Base-by-base conservation (phyloP, 1,284 basidiomycete species). In the Mycena sp. region DNA sequence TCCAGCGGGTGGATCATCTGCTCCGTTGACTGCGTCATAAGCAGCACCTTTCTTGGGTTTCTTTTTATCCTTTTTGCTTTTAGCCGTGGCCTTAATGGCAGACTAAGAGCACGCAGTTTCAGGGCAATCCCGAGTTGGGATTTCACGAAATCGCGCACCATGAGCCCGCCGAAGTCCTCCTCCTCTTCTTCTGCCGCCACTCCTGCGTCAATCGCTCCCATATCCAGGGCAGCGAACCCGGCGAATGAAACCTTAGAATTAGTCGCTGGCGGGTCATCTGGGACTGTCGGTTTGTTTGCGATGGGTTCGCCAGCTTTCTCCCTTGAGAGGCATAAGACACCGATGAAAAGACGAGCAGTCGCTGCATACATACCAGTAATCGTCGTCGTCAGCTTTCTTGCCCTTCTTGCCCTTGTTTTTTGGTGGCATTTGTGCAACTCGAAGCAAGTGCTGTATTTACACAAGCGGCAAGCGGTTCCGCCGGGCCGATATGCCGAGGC, bases 401-500 rank as follows among this genome's bases (percentile, higher is more conserved):
- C 84, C 87, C 77, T 95, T 95, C 82, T 95, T 95, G 65, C 87
- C 91, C 76, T 94, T 93, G 73, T 88, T 92, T 81, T 96, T 96
- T 53, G 94, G 93, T 63, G 94, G 82, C 94, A 96, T 96, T 60
- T 65, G 58, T 44, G 51, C 45, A 28, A n/a, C 43, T 49, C 11
- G 45, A 50, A 51, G 60, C 32, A 58, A 46, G 45, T 45, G 26
- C 46, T 41, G 32, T n/a, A n/a, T n/a, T n/a, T n/a, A n/a, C n/a
- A n/a, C n/a, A n/a, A n/a, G n/a, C n/a, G n/a, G n/a, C n/a, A n/a
- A n/a, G n/a, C n/a, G n/a, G n/a, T n/a, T n/a, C n/a, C n/a, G n/a
- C n/a, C n/a, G n/a, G n/a, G n/a, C n/a, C n/a, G n/a, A n/a, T n/a
- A n/a, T n/a, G n/a, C n/a, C n/a, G n/a, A n/a, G n/a, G n/a, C n/a